These are phyloP conservation scores for Globisporangium carolinianum DNA, from an alignment of 352 stramenopile species.

Conservation along the genomic window DNA sequence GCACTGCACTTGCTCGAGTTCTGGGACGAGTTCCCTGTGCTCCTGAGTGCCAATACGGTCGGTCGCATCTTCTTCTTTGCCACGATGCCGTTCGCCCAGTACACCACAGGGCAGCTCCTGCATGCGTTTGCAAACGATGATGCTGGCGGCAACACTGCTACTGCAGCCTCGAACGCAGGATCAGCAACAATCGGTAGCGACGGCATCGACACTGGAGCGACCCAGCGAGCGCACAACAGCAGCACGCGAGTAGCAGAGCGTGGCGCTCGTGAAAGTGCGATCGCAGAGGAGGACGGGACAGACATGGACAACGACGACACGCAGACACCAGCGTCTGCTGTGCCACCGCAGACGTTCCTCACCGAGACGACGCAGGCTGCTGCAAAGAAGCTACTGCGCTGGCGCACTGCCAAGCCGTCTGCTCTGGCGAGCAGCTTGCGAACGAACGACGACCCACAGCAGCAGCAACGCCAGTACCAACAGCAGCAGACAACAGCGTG, in stretches of 20 bases:
- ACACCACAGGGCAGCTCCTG: conserved; percentile 38
- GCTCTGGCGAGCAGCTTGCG: not conserved
- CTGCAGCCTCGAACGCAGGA: too few species aligned
- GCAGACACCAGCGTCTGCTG: too few species aligned
- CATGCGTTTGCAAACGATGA: conserved; percentile 43
- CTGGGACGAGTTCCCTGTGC: conserved; percentile 61
- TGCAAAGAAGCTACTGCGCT: conserved; percentile 30
- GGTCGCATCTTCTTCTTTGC: conserved; percentile 58
- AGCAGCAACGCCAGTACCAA: not conserved
- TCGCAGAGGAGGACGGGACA: conserved; percentile 1
- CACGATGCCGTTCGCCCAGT: conserved; percentile 31
- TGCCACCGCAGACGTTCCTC: conserved; percentile 14
- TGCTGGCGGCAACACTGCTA: not conserved
- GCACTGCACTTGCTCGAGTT: conserved; percentile 49
- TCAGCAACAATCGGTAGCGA: not conserved
- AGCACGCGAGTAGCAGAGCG: too few species aligned
- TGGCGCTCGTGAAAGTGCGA: not conserved
- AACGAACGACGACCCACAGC: not conserved
- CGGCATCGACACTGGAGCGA: not conserved
- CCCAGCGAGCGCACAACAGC: not conserved
- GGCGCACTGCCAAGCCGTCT: conserved; percentile 2
- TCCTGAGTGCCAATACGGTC: conserved; percentile 40
- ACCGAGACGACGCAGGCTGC: conserved; percentile 26
- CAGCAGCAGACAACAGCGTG: conserved; percentile 3
- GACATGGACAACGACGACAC: conserved; percentile 11